Base-by-base conservation (phyloP, 257 asterid species). In the Leonotis leonurus region DNA sequence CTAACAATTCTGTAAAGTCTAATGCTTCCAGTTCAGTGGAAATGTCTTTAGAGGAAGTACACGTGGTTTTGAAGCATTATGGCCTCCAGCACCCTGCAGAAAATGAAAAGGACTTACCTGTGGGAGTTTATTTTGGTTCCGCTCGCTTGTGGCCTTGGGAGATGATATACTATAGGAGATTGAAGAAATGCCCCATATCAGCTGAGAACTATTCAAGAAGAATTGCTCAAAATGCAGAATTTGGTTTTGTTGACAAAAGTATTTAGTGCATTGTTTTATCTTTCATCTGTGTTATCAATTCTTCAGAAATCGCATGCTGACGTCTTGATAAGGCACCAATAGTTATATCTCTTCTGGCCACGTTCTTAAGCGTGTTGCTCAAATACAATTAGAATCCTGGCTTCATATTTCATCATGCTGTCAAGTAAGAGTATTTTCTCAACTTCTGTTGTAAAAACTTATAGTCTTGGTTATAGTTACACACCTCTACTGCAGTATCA, bases 81-180 rank as follows among this genome's bases (percentile, higher is more conserved):
- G 61, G 73, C 53, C 16, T 68, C 35, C 53, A 41, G 74, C 62
- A 24, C 33, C 80, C 81, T 14, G 70, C 66, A 25, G 60, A 70
- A 64, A 70, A 51, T 27, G 80, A 70, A 52, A 75, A 64, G 62
- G 73, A 72, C 62, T 29, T 78, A 21, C 66, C 79, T 21, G 73
- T 70, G 63, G 89, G 78, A 52, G 52, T 27, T 43, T 81, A 69
- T 75, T 84, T 86, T 51, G 89, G 92, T 68, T 81, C 84, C 37
- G 86, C 87, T 46, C 78, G 95, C 37, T 69, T 72, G 21, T 86
- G 95, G 87, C 89, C 95, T 40, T 81, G 92, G 84, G 79, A 84
- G 83, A 74, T 81, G 30, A 71, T 84, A 36, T 87, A 76, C 67
- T 68, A 58, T 17, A 68, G 67, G 62, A 68, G 73, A 49, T 60